phyloP scores from a whole-genome alignment of 2,329 filamentous ascomycete species.

The Pestalotiopsis sp. region DNA sequence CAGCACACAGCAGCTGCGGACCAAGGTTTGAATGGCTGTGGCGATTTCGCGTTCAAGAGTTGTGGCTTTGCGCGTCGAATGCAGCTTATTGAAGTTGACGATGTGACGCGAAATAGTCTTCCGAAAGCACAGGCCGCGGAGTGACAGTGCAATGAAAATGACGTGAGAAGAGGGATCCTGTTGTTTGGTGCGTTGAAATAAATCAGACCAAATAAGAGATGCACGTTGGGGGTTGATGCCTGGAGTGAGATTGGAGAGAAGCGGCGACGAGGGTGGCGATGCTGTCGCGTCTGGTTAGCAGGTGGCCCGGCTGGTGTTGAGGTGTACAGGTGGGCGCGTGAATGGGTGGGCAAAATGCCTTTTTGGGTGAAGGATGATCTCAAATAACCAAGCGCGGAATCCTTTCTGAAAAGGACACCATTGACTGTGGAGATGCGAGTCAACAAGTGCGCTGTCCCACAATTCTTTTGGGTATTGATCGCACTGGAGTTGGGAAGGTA shows the following conservation, averaged over 20 bases:
- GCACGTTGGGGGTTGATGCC: neutral
- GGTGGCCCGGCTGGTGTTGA: constrained; percentile 24
- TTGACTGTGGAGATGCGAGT: constrained; percentile 6
- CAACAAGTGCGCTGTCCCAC: neutral
- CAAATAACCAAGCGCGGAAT: constrained; percentile 13
- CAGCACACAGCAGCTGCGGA: constrained; percentile 2
- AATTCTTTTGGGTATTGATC: neutral
- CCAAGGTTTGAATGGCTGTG: constrained; percentile 7
- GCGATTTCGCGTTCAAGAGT: constrained; percentile 12
- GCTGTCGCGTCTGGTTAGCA: constrained; percentile 16
- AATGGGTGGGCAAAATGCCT: constrained; percentile 21
- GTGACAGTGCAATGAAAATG: neutral
- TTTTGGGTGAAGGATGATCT: constrained; percentile 27
- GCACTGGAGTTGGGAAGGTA: constrained; percentile 23
- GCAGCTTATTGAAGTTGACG: neutral
- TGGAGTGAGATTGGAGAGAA: constrained; percentile 11
- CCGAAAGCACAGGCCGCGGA: neutral
- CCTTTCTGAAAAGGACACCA: constrained; percentile 4
- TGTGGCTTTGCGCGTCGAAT: neutral
- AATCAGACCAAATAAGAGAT: constrained; percentile 26
- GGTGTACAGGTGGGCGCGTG: constrained; percentile 20
- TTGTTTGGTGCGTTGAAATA: constrained; percentile 27
- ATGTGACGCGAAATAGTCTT: neutral
- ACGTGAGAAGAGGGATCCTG: neutral
- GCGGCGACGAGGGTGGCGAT: constrained; percentile 16